A percentile compares a stretch with the other conserved stretches of the same genome.
Conservation (phyloP, 495 filamentous ascomycete genomes). For the Talaromyces thailandensis region DNA sequence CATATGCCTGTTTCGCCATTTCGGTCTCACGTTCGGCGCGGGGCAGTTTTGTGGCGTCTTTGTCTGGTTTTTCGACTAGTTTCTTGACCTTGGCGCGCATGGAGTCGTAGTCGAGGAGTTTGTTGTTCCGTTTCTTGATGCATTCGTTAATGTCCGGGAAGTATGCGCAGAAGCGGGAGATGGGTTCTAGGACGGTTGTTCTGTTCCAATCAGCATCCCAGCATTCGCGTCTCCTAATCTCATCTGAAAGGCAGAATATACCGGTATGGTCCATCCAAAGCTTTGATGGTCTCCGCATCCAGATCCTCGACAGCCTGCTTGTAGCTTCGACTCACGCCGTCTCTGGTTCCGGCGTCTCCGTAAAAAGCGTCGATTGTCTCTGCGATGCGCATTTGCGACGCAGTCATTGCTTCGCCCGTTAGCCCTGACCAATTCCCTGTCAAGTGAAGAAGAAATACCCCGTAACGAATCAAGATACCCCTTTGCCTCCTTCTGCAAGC, state of each 20-base stretch:
- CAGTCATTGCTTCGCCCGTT: constrained; percentile 73
- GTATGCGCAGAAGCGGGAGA: constrained; percentile 91
- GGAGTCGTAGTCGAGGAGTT: constrained; percentile 94
- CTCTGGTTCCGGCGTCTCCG: constrained; percentile 86
- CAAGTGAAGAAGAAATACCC: constrained; percentile 36
- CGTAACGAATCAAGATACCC: constrained; percentile 92
- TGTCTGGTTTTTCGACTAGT: constrained; percentile 95
- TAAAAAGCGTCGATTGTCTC: constrained; percentile 99
- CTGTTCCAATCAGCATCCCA: constrained; percentile 24
- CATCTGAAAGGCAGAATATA: constrained; percentile 17
- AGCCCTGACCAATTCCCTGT: not conserved
- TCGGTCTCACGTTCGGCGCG: constrained; percentile 90
- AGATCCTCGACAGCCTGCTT: constrained; percentile 97
- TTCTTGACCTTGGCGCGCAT: constrained; percentile 94
- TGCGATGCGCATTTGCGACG: constrained; percentile 97
- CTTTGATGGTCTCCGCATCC: constrained; percentile 97
- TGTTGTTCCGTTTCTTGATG: constrained; percentile 97
- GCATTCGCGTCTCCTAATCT: not conserved
- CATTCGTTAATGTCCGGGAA: constrained; percentile 99
- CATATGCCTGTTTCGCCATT: constrained; percentile 86
- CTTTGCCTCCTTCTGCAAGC: constrained; percentile 94
- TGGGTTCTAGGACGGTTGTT: constrained; percentile 90
- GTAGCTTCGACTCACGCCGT: constrained; percentile 91
- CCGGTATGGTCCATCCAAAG: constrained; percentile 94
- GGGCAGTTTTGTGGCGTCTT: constrained; percentile 90